Evolutionary conservation across 371 early-diverging fungal genomes (phyloP), one percentile per base, ranked within the genome.

Genomic region (Apophysomyces elegans): DNA sequence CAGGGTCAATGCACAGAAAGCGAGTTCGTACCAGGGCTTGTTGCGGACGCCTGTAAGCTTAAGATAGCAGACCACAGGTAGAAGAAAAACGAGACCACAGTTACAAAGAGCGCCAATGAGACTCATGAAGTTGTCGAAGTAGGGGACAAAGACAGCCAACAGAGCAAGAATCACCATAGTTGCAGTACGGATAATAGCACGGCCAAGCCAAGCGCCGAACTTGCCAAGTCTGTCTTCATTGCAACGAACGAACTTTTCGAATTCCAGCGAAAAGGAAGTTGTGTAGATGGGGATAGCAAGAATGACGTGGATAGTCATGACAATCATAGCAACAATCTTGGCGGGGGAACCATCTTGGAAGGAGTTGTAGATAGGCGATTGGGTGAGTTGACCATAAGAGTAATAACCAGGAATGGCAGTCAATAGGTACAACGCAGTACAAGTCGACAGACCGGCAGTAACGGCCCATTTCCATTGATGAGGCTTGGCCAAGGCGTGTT

Each of bases 271-370:
- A 67, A 96, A 93, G 6, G 94, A 88, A 5, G 93, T 91, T 57
- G 94, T 78, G 65, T 93, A 86, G 32, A 95, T 87, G 2, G 95
- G 96, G 61, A 92, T 90, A 44, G 95, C 95, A n/a, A 94, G 75
- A 18, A 95, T 77, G 56, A 95, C 94, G 71, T 95, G 95, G 38
- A 90, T 85, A 0, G 94, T 92, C 75, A 95, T 90, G 69, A 94
- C 88, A 61, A 89, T 88, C 69, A 90, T 88, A 32, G 94, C 85
- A 41, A 88, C 69, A 6, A 80, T 84, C 32, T 87, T 79, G 16
- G 85, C 81, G 6, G 11, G 9, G 36, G 85, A 70, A 6, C 90
- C 92, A 5, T 74, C 66, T n/a, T 90, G 89, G 44, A 96, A 77
- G 64, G 85, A 89, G 64, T 83, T 70, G 68, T 93, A 88, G 44